A percentile compares a stretch with the other conserved stretches of the same genome.
Evolutionary conservation across 176 grass and related monocot genomes (phyloP).

Genomic region (Eragrostis curvula): DNA sequence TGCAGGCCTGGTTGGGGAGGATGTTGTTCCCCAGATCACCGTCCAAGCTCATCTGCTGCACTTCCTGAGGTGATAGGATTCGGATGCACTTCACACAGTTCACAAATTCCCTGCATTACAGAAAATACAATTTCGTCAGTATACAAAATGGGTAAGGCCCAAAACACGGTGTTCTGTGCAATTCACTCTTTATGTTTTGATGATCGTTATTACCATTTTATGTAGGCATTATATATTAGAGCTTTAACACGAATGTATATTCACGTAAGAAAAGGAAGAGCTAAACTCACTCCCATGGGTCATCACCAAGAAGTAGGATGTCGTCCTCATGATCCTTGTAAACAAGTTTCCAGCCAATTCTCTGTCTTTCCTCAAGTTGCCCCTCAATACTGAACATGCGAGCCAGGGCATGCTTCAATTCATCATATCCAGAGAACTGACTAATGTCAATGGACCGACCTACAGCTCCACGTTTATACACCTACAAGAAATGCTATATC

Average conservation of each 20-base stretch:
- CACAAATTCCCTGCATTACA: constrained; percentile 76
- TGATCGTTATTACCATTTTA: not conserved
- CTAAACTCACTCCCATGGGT: constrained; percentile 76
- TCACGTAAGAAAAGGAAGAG: not conserved
- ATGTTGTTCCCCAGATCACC: constrained; percentile 67
- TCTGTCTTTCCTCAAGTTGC: constrained; percentile 68
- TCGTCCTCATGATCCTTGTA: constrained; percentile 75
- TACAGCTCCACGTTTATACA: constrained; percentile 67
- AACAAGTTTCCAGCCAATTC: constrained; percentile 76
- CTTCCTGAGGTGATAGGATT: constrained; percentile 81
- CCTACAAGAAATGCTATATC: constrained; percentile 48
- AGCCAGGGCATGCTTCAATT: constrained; percentile 61
- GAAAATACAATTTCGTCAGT: not conserved
- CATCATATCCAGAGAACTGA: constrained; percentile 60
- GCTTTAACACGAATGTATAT: not conserved
- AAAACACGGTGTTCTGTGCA: not conserved
- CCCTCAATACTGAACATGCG: constrained; percentile 79
- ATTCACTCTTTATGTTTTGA: not conserved
- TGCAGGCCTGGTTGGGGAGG: constrained; percentile 64
- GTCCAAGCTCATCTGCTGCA: constrained; percentile 81
- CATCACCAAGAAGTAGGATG: constrained; percentile 72
- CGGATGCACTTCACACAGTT: constrained; percentile 70
- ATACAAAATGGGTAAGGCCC: not conserved
- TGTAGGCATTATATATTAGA: not conserved
- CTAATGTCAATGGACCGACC: constrained; percentile 74